Base-by-base conservation (phyloP, 805 yeast genomes). In the Zygosaccharomyces kombuchaensis region DNA sequence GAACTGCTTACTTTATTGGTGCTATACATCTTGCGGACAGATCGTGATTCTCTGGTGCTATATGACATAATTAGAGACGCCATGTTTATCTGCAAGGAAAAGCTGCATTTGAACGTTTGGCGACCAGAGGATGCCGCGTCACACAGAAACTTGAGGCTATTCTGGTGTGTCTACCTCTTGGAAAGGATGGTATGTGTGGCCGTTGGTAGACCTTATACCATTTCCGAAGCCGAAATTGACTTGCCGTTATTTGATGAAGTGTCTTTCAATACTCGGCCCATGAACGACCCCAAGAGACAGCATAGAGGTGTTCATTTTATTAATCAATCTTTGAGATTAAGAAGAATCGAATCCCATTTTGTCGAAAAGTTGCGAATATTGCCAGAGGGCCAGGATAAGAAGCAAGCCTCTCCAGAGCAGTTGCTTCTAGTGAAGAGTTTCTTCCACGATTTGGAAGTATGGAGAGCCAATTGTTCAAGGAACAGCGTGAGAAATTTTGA, bases 111-210 rank as follows among this genome's bases (percentile, higher is more conserved):
- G 32, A 64, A 65, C 40, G 51, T 48, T 29, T 56, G 63, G 57
- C 52, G 59, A 26, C 48, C 54, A 3, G 45, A 56, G 8, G 62
- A 57, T 40, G 51, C 54, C 6, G 46, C 50, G 43, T 56, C 58
- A 3, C 71, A 73, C 50, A 68, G 69, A 43, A 73, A 70, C 55
- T 60, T 78, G 62, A 69, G 85, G 51, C 63, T 78, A 13, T 81
- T 82, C 66, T 81, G 86, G 86, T 77, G 82, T 57, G 75, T 76
- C 6, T 81, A 80, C 58, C 56, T 78, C n/a, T 57, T 79, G 36
- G 87, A 81, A 55, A 73, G 84, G 57, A 73, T 80, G 65, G 77
- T 80, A 40, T 75, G 81, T 31, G 75, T 80, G 31, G 78, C 84
- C 7, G 80, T 81, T 9, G 81, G 84, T 4, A 77, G 76, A 56